Evolutionary conservation across 176 grass and related monocot species (phyloP).

Genomic region (Carex parvula): DNA sequence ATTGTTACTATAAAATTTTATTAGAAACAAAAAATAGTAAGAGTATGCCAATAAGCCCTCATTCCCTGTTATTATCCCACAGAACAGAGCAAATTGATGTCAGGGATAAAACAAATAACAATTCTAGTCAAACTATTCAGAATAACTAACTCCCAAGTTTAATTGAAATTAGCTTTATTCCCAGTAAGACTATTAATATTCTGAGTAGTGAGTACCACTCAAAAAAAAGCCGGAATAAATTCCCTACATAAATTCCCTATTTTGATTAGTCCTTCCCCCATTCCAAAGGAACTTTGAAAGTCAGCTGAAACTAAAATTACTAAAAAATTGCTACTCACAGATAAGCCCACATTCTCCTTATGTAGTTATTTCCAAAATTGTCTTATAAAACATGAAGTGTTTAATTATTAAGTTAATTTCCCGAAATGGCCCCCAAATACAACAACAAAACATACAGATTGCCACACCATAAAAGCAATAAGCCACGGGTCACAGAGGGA

Average conservation of each 20-base stretch:
- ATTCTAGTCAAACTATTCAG: not conserved
- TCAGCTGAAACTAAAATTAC: not conserved
- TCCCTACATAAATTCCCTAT: slow-evolving; percentile 1
- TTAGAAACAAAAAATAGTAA: not conserved
- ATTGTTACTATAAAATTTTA: not conserved
- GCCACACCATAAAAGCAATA: not conserved
- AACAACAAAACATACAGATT: not conserved
- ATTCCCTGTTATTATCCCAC: not conserved
- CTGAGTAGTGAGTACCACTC: not conserved
- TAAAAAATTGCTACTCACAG: not conserved
- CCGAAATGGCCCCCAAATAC: not conserved
- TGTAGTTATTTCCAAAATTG: not conserved
- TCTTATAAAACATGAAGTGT: not conserved
- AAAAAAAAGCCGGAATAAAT: not conserved
- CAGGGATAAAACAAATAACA: not conserved
- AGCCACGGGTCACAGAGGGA: not conserved
- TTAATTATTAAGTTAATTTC: not conserved
- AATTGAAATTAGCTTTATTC: not conserved
- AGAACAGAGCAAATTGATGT: not conserved
- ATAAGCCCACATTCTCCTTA: too few relatives aligned
- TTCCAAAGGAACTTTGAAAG: not conserved
- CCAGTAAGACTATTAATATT: not conserved
- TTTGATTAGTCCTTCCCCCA: not conserved
- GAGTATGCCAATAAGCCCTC: not conserved
- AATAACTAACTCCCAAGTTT: not conserved